Conservation (phyloP, 805 yeast species). For the Candida mattraensis region DNA sequence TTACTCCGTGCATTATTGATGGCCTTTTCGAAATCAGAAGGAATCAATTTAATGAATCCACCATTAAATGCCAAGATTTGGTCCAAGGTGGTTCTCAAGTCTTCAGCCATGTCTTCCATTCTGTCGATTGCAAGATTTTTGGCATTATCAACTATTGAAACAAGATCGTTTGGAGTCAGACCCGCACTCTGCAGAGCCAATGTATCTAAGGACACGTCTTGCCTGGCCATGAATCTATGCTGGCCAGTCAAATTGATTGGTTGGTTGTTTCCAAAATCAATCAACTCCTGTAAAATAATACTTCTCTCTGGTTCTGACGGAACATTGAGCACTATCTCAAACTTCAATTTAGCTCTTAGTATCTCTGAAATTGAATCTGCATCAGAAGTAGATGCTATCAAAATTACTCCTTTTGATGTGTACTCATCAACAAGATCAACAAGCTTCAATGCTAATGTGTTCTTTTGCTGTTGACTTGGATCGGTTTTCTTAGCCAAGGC, state of each 20-base stretch:
- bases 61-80: slow-evolving; percentile 49
- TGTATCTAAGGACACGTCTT: slow-evolving; percentile 53
- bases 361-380: slow-evolving; percentile 66
- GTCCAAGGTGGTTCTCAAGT: slow-evolving; percentile 22
- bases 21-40: slow-evolving; percentile 65
- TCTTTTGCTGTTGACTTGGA: slow-evolving; percentile 45
- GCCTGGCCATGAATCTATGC: slow-evolving; percentile 32
- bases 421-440: slow-evolving; percentile 58
- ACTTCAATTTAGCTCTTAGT: slow-evolving; percentile 67
- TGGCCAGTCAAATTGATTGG: slow-evolving; percentile 4
- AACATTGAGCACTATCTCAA: slow-evolving; percentile 73
- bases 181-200: slow-evolving; percentile 91
- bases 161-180: slow-evolving; percentile 78
- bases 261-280: slow-evolving; percentile 19
- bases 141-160: slow-evolving; percentile 67
- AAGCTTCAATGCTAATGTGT: slow-evolving; percentile 53
- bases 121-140: slow-evolving; percentile 56
- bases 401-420: slow-evolving; percentile 43
- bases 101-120: slow-evolving; percentile 35
- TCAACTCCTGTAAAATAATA: slow-evolving; percentile 55
- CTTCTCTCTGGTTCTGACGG: slow-evolving; percentile 77
- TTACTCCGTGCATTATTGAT: slow-evolving; percentile 81
- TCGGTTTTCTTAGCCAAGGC: slow-evolving; percentile 66
- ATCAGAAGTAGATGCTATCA: slow-evolving; percentile 69
- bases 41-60: slow-evolving; percentile 52